phyloP scores from a whole-genome alignment of 129 eudicot genomes.

The Flaveria sonorensis region DNA sequence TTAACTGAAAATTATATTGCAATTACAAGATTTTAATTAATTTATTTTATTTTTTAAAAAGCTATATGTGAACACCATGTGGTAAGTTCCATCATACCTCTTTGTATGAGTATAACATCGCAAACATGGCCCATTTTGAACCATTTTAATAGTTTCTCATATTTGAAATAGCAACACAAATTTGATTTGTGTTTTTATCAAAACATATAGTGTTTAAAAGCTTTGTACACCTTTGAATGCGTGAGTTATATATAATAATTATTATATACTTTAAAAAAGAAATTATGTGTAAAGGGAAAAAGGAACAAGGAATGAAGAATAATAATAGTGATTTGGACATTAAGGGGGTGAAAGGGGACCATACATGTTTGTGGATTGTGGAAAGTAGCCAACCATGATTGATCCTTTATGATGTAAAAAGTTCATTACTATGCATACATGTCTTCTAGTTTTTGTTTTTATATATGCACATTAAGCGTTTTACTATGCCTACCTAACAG shows the following conservation, averaged over 20 bases:
- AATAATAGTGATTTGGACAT: constrained; percentile 31
- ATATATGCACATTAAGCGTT: background rate
- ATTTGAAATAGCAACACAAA: background rate
- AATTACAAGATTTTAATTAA: too few species aligned
- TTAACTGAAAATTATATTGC: too few species aligned
- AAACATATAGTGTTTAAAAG: background rate
- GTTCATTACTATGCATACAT: constrained; percentile 28
- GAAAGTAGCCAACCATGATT: constrained; percentile 44
- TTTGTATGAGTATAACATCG: background rate
- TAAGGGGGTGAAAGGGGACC: constrained; percentile 31
- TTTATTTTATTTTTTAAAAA: too few species aligned
- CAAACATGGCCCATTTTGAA: background rate
- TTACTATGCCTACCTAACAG: background rate
- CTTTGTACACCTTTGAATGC: constrained; percentile 19
- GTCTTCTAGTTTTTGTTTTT: constrained; percentile 29
- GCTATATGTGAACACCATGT: too few species aligned
- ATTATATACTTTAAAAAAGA: background rate
- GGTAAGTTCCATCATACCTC: background rate
- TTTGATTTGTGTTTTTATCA: background rate
- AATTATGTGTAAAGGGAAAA: constrained; percentile 37
- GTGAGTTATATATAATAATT: background rate
- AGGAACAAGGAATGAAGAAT: constrained; percentile 19
- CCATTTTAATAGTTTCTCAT: background rate
- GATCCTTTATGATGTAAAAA: constrained; percentile 31
- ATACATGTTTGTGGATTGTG: constrained; percentile 37